Percentiles rank a stretch among this genome's conserved stretches.
Evolutionary conservation across 2,329 filamentous ascomycete genomes (phyloP).

Genomic region (Ascochyta clinopodiicola): DNA sequence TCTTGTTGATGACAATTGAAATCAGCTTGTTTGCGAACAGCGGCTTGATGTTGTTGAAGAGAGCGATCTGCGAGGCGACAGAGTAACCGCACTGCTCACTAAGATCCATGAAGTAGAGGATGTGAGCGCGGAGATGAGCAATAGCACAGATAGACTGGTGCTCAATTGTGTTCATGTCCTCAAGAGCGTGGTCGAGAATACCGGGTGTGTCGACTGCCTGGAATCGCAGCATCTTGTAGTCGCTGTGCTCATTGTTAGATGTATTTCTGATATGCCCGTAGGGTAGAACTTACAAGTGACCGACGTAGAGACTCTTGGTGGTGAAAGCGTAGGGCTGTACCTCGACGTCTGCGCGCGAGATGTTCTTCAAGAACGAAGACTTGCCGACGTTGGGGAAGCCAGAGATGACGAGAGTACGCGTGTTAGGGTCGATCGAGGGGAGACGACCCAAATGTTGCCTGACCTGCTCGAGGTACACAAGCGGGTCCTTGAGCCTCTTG

Average conservation of each 20-base stretch:
- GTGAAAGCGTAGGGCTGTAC: conserved; percentile 99
- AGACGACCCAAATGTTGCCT: conserved; percentile 97
- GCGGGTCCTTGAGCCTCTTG: conserved; percentile 90
- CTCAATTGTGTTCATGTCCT: conserved; percentile 99
- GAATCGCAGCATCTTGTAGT: conserved; percentile 91
- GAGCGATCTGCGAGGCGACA: conserved; percentile 87
- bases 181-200: conserved; percentile 94
- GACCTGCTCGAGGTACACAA: conserved; percentile 95
- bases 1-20: conserved; percentile 98
- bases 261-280: conserved; percentile 78
- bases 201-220: conserved; percentile 98
- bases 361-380: conserved; percentile 90
- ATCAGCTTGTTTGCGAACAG: conserved; percentile 97
- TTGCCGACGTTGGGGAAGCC: conserved; percentile 95
- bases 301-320: conserved; percentile 95
- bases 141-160: conserved; percentile 99
- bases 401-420: conserved; percentile 92
- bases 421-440: conserved; percentile 98
- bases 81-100: conserved; percentile 97
- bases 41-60: conserved; percentile 93
- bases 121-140: conserved; percentile 91
- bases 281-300: conserved; percentile 69
- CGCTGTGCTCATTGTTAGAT: conserved; percentile 46
- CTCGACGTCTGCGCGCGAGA: conserved; percentile 94
- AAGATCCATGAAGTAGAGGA: conserved; percentile 97